These are phyloP conservation scores for Diplodia sapinea DNA, from an alignment of 2,329 filamentous ascomycete species.

Conservation along the genomic window DNA sequence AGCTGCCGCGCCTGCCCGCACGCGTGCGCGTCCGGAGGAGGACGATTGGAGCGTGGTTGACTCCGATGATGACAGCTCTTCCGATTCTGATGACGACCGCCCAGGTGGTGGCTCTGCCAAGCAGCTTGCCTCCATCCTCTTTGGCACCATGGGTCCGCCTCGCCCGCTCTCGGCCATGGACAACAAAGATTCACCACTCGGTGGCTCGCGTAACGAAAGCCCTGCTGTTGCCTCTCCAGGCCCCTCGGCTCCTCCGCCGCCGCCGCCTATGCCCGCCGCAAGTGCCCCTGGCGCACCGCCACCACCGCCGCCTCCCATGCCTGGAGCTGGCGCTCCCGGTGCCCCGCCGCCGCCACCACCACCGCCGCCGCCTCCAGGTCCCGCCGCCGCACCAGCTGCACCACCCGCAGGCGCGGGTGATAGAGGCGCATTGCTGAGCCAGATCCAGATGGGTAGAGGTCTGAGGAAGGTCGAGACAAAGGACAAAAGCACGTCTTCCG, in stretches of 20 bases:
- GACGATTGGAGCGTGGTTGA: conserved; percentile 85
- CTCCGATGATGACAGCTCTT: conserved; percentile 72
- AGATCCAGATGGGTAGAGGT: conserved; percentile 80
- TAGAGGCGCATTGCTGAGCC: conserved; percentile 70
- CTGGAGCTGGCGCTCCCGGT: conserved; percentile 37
- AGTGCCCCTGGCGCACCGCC: conserved; percentile 48
- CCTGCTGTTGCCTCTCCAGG: conserved; percentile 49
- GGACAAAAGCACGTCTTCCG: conserved; percentile 75
- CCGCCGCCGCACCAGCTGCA: conserved; percentile 58
- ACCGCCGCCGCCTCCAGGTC: conserved; percentile 38
- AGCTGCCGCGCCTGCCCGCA: conserved; percentile 56
- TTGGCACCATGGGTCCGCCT: conserved; percentile 95
- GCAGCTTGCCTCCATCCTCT: conserved; percentile 90
- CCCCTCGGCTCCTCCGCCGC: conserved; percentile 53
- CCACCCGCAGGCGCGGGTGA: conserved; percentile 42
- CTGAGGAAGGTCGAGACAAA: conserved; percentile 89
- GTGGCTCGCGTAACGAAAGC: conserved; percentile 47
- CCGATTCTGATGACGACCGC: conserved; percentile 76
- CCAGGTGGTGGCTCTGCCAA: conserved; percentile 84
- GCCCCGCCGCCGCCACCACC: conserved; percentile 47
- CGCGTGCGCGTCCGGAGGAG: conserved; percentile 62
- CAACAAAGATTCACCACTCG: conserved; percentile 62
- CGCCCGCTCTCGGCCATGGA: conserved; percentile 84
- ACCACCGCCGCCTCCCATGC: conserved; percentile 56
- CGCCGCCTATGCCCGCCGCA: conserved; percentile 43